Evolutionary conservation across 2,329 filamentous ascomycete genomes (phyloP).

Genomic region (Pseudocercospora pini-densiflorae): DNA sequence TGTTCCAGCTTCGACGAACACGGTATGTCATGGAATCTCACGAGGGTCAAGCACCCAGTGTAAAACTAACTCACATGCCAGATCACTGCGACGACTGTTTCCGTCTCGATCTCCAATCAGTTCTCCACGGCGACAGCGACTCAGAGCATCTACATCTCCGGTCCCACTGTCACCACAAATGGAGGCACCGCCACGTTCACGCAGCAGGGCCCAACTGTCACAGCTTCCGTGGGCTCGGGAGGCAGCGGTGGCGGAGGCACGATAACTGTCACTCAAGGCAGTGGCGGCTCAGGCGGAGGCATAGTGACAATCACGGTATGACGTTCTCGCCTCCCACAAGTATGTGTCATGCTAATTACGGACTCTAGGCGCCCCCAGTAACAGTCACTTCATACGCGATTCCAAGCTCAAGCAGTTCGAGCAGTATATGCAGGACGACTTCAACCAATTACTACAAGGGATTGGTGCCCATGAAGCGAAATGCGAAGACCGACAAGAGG

Average conservation of each 20-base stretch:
- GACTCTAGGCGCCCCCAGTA: constrained; percentile 14
- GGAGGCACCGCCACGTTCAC: constrained; percentile 21
- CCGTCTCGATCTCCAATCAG: constrained; percentile 21
- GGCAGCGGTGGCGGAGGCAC: constrained; percentile 24
- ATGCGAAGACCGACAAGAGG: neutral
- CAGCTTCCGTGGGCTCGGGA: constrained; percentile 21
- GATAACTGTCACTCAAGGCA: constrained; percentile 30
- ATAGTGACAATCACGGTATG: neutral
- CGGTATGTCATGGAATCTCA: neutral
- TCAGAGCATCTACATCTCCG: constrained; percentile 24
- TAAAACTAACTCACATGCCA: neutral
- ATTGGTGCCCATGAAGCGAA: constrained; percentile 9
- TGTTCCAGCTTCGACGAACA: constrained; percentile 20
- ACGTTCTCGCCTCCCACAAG: neutral
- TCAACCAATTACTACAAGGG: constrained; percentile 38
- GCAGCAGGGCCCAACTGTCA: constrained; percentile 27
- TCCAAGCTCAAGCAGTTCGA: constrained; percentile 21
- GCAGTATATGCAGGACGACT: constrained; percentile 35
- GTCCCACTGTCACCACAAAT: constrained; percentile 26
- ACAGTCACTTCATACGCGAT: constrained; percentile 21
- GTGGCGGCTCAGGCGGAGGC: constrained; percentile 11
- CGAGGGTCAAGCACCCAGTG: neutral
- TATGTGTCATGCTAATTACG: neutral
- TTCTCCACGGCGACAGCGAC: constrained; percentile 13
- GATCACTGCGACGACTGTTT: constrained; percentile 32